Base-by-base conservation (phyloP, 148 eudicot species). In the Rhododendron vialii region DNA sequence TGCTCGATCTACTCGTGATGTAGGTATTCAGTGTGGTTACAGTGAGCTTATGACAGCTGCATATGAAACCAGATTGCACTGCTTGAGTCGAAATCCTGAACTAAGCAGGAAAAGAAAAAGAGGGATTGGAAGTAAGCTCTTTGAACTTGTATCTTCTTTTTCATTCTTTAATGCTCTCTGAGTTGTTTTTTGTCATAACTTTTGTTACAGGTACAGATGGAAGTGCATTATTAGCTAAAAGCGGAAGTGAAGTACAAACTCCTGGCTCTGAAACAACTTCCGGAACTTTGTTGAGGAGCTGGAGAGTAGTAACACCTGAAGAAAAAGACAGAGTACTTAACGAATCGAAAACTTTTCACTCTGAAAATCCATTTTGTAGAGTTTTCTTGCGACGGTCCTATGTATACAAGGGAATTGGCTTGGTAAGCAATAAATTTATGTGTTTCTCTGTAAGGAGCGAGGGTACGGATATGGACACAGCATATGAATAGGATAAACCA, bases 251-350 rank as follows among this genome's bases (percentile, higher is more conserved):
- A 76, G 14, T 63, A n/a, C 76, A 51, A 67, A 76, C 53, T 82
- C 85, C 85, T 30, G 85, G 55, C 41, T 61, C 35, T 63, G 88
- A 61, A 61, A 36, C 85, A 63, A 45, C 36, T 73, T 73, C 74
- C 0, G 33, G 81, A 82, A 82, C 13, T 28, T 83, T 77, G 77
- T 75, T 63, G 61, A 87, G 76, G 88, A 87, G 50, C 47, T 83
- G 77, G 82, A 87, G 85, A 87, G 83, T 83, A 22, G 73, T 87
- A 43, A 82, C 88, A 10, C 85, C 88, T 0, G 83, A 87, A 83
- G 88, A 87, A 76, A 87, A 87, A 48, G 88, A 87, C 47, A 87
- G 51, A 78, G 88, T 87, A 47, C 88, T 87, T 61, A 87, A 77
- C 36, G 82, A 61, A 24, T 57, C 88, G 3, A 87, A 87, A 69